Evolutionary conservation across 768 basidiomycete species (phyloP).

Genomic region (Russula brevipes): DNA sequence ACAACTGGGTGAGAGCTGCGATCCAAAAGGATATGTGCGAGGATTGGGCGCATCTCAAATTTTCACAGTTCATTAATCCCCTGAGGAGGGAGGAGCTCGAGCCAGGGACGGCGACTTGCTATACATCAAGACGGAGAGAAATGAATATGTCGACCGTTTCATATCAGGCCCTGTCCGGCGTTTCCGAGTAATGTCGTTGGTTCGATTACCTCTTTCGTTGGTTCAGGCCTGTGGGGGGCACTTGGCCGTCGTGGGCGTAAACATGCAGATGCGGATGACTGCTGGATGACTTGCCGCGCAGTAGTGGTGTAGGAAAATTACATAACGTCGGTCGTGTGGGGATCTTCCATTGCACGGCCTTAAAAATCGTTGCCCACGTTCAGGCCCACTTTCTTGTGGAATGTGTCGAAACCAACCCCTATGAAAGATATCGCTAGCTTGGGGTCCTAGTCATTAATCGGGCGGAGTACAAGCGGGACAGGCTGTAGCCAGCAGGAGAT

Average conservation of each 20-base stretch:
- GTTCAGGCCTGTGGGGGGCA: neutral
- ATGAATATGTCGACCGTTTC: conserved; percentile 1
- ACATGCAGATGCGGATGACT: conserved; percentile 1
- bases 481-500: neutral
- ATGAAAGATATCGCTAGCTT: neutral
- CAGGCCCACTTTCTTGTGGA: neutral
- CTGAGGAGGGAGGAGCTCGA: neutral
- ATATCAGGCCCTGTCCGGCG: neutral
- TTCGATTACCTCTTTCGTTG: conserved; percentile 3
- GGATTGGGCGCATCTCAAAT: neutral
- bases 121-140: neutral
- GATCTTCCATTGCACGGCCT: neutral
- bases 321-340: neutral
- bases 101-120: conserved; percentile 7
- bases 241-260: neutral
- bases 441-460: neutral
- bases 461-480: conserved; percentile 5
- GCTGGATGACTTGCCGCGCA: neutral
- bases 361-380: neutral
- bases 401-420: neutral
- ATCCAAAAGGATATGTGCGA: neutral
- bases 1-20: neutral
- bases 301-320: neutral
- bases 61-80: neutral
- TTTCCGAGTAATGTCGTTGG: neutral